These are phyloP conservation scores for Pelargonium nanum DNA, from an alignment of 345 rosid species.

Conservation along the genomic window DNA sequence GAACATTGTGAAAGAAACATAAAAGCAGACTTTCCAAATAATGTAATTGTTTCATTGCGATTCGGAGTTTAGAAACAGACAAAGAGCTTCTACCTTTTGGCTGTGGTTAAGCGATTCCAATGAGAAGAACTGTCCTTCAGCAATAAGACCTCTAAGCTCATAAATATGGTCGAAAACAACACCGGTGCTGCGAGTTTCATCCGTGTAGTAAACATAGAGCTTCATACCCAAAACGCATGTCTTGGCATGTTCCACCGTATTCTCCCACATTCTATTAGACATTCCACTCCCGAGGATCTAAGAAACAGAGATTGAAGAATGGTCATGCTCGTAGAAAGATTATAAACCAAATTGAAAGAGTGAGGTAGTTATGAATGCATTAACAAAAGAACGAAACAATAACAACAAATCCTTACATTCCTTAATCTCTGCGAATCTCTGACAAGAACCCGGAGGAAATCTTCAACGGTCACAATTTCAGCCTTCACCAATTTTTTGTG, in stretches of 20 bases:
- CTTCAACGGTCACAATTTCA: slow-evolving; percentile 61
- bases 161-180: slow-evolving; percentile 78
- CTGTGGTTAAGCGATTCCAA: slow-evolving; percentile 60
- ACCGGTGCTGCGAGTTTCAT: slow-evolving; percentile 40
- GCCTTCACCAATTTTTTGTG: slow-evolving; percentile 67
- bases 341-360: not conserved
- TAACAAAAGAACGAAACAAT: not conserved
- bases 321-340: not conserved
- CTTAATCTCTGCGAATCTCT: slow-evolving; percentile 66
- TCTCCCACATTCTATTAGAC: slow-evolving; percentile 99
- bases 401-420: slow-evolving; percentile 34
- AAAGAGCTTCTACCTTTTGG: slow-evolving; percentile 52
- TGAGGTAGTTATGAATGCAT: not conserved
- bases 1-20: too few relatives aligned
- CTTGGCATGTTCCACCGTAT: slow-evolving; percentile 87
- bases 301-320: not conserved
- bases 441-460: slow-evolving; percentile 69
- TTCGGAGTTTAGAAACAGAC: not conserved
- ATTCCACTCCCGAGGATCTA: slow-evolving; percentile 93
- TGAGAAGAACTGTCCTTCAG: slow-evolving; percentile 65
- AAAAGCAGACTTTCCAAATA: too few relatives aligned
- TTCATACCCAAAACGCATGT: slow-evolving; percentile 78
- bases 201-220: slow-evolving; percentile 64
- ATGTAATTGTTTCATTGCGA: too few relatives aligned
- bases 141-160: slow-evolving; percentile 70